phyloP scores from a whole-genome alignment of 305 asterid genomes.

The Fraxinus angustifolia region DNA sequence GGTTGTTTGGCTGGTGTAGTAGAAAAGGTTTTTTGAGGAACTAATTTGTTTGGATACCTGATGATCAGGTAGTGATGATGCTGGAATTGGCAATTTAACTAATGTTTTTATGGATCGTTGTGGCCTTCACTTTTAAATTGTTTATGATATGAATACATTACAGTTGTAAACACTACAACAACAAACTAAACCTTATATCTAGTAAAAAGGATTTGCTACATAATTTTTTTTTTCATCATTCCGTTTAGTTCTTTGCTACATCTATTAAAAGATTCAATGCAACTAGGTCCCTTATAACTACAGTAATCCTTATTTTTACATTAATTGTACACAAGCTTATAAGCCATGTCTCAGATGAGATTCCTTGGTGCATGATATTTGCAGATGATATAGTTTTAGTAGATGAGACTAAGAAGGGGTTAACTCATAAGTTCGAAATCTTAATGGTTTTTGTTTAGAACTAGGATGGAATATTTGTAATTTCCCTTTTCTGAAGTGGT shows the following conservation, averaged over 20 bases:
- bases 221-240: not conserved
- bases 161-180: not conserved
- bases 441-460: not conserved
- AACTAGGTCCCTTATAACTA: not conserved
- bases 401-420: not conserved
- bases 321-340: not conserved
- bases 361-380: not conserved
- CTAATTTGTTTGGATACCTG: constrained; percentile 5
- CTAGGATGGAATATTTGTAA: not conserved
- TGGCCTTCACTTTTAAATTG: not conserved
- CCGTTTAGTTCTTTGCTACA: not conserved
- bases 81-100: not conserved
- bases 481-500: not conserved
- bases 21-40: constrained; percentile 12
- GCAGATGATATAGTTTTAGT: not conserved
- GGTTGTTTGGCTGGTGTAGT: constrained; percentile 1
- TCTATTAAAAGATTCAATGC: not conserved
- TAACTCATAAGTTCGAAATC: not conserved
- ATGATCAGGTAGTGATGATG: not conserved
- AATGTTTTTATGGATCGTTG: not conserved
- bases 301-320: not conserved
- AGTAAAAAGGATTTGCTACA: not conserved
- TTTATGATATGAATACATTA: not conserved
- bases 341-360: not conserved
- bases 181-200: not conserved